These are phyloP conservation scores for Claviceps quebecensis DNA, from an alignment of 2,329 filamentous ascomycete genomes.

Conservation along the genomic window DNA sequence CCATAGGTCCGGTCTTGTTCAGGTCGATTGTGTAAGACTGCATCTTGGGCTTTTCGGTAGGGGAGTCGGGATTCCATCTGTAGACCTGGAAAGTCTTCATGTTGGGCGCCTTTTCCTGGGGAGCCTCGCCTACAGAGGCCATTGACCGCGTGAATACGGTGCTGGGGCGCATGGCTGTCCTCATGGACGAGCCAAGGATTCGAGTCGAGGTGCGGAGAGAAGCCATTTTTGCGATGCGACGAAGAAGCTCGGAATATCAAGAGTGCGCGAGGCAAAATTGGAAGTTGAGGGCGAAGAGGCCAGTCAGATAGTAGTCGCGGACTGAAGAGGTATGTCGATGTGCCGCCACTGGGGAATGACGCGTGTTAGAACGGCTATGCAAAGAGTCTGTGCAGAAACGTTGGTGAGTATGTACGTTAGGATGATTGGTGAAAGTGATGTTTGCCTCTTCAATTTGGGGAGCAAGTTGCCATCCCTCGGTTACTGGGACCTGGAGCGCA, in stretches of 20 bases:
- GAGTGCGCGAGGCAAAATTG: background rate
- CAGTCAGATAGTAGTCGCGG: no score
- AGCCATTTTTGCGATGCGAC: constrained; percentile 32
- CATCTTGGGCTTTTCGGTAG: constrained; percentile 86
- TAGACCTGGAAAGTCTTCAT: constrained; percentile 98
- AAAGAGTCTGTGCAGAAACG: background rate
- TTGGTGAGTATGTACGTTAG: background rate
- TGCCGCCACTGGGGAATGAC: constrained; percentile 1
- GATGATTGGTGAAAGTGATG: constrained; percentile 1
- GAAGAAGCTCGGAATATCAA: background rate
- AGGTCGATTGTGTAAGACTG: constrained; percentile 89
- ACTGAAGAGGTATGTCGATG: background rate
- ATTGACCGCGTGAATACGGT: constrained; percentile 36
- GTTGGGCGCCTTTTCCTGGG: constrained; percentile 47
- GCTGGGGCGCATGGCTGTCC: constrained; percentile 24
- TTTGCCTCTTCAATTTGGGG: constrained; percentile 3
- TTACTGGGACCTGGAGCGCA: constrained; percentile 6
- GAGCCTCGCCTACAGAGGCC: constrained; percentile 43
- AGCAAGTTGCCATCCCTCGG: constrained; percentile 8
- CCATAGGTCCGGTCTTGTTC: constrained; percentile 98
- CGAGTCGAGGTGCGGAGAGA: constrained; percentile 45
- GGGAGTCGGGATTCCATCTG: constrained; percentile 93
- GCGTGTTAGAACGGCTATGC: constrained; percentile 1
- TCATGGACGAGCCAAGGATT: constrained; percentile 33
- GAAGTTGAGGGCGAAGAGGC: background rate